Evolutionary conservation across 768 basidiomycete genomes (phyloP).

Genomic region (Lactarius hatsudake): DNA sequence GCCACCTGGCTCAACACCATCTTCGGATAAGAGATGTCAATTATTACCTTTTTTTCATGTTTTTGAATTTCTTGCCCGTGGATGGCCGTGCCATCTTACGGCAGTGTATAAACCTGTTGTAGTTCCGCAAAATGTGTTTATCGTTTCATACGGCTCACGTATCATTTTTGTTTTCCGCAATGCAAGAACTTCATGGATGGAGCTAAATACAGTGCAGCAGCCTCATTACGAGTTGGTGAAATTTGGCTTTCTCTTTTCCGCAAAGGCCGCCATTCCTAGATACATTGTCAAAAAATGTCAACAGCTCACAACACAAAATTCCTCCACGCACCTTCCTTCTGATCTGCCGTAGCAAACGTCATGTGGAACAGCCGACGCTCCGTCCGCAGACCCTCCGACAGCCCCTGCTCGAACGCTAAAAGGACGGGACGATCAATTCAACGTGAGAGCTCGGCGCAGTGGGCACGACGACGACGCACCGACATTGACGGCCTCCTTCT

Average conservation of each 20-base stretch:
- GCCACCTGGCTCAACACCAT: conserved; percentile 31
- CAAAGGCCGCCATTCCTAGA: conserved; percentile 90
- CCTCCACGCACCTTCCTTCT: conserved; percentile 78
- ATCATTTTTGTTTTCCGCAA: not conserved
- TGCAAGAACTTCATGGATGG: not conserved
- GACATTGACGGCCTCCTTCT: conserved; percentile 92
- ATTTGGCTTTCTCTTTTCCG: conserved; percentile 85
- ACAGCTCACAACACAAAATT: not conserved
- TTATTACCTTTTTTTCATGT: not conserved
- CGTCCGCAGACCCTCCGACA: conserved; percentile 80
- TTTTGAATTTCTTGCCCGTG: not conserved
- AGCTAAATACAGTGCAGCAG: not conserved
- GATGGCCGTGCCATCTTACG: not conserved
- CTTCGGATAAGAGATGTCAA: conserved; percentile 21
- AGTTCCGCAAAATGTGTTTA: not conserved
- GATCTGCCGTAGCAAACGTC: conserved; percentile 90
- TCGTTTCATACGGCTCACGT: not conserved
- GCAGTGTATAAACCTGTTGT: not conserved
- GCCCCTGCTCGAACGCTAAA: conserved; percentile 72
- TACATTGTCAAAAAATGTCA: conserved; percentile 23
- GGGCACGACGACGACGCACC: conserved; percentile 39
- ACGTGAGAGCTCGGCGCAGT: not conserved
- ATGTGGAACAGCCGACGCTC: conserved; percentile 90
- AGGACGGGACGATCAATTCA: not conserved
- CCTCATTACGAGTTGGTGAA: conserved; percentile 59